Conservation (phyloP, 31 red algal genomes). For the Pterothamnion heteromorphum region DNA sequence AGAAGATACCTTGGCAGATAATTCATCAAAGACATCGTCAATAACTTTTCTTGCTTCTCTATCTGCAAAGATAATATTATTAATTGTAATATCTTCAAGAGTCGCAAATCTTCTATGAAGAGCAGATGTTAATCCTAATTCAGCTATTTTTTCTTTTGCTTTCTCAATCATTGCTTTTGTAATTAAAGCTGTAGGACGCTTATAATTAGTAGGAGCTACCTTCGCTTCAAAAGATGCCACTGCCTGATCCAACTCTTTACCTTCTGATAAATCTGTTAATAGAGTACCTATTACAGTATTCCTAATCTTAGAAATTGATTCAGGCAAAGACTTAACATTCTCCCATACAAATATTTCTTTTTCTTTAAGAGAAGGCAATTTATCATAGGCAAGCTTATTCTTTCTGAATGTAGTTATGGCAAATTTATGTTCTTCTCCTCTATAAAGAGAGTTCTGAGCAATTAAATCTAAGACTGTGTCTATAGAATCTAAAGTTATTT, state of each 20-base stretch:
- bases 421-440: not conserved
- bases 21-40: too few species aligned
- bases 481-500: not conserved
- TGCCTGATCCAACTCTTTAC: not conserved
- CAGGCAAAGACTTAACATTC: not conserved
- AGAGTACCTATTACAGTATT: slow-evolving; percentile 5
- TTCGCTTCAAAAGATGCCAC: not conserved
- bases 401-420: not conserved
- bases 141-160: not conserved
- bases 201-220: not conserved
- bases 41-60: not conserved
- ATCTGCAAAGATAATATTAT: not conserved
- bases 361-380: not conserved
- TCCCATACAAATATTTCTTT: not conserved
- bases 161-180: not conserved
- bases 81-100: not conserved
- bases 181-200: not conserved
- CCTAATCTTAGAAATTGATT: not conserved
- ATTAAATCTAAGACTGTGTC: not conserved
- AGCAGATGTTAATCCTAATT: not conserved
- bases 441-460: not conserved
- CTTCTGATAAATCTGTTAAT: not conserved
- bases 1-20: too few species aligned
- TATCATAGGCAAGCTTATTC: too few species aligned
- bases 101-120: not conserved